Percentiles rank a stretch among this genome's conserved stretches.
phyloP scores from a whole-genome alignment of 2,329 filamentous ascomycete genomes.

The Pyrenophora tritici-repentis region DNA sequence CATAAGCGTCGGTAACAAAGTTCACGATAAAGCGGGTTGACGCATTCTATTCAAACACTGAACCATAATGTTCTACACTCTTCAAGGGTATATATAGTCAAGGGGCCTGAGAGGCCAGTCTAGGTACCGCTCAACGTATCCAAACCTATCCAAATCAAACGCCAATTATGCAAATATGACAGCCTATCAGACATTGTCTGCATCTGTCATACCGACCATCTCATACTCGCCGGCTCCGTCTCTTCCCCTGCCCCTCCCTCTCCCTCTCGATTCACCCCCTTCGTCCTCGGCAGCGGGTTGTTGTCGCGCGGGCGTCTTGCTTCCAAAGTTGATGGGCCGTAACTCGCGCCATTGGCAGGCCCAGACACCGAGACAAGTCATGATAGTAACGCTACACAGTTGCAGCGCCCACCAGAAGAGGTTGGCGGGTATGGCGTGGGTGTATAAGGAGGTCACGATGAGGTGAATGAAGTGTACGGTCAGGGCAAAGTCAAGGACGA shows the following conservation, averaged over 20 bases:
- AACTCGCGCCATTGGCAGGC: slow-evolving; percentile 90
- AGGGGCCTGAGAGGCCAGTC: slow-evolving; percentile 6
- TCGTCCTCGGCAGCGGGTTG: slow-evolving; percentile 39
- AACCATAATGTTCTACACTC: slow-evolving; percentile 7
- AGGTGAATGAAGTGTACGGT: slow-evolving; percentile 87
- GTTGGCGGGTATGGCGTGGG: slow-evolving; percentile 74
- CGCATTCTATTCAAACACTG: background rate
- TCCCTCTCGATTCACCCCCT: slow-evolving; percentile 47
- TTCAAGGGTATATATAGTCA: slow-evolving; percentile 21
- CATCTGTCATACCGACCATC: slow-evolving; percentile 52
- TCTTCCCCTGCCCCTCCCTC: slow-evolving; percentile 48
- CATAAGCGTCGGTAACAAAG: slow-evolving; percentile 39
- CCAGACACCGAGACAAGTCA: slow-evolving; percentile 80
- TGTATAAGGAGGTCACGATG: slow-evolving; percentile 76
- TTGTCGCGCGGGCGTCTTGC: slow-evolving; percentile 48
- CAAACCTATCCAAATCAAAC: slow-evolving; percentile 26
- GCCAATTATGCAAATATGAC: slow-evolving; percentile 35
- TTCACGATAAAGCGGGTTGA: background rate
- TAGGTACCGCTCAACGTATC: slow-evolving; percentile 9
- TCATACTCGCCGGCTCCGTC: slow-evolving; percentile 56
- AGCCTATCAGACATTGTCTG: slow-evolving; percentile 39
- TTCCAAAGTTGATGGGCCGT: slow-evolving; percentile 84
- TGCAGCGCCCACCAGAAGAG: slow-evolving; percentile 85
- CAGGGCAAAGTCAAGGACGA: slow-evolving; percentile 91
- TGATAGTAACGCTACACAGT: slow-evolving; percentile 62